Conservation (phyloP, 352 stramenopile genomes). For the Pilasporangium apinafurcum region DNA sequence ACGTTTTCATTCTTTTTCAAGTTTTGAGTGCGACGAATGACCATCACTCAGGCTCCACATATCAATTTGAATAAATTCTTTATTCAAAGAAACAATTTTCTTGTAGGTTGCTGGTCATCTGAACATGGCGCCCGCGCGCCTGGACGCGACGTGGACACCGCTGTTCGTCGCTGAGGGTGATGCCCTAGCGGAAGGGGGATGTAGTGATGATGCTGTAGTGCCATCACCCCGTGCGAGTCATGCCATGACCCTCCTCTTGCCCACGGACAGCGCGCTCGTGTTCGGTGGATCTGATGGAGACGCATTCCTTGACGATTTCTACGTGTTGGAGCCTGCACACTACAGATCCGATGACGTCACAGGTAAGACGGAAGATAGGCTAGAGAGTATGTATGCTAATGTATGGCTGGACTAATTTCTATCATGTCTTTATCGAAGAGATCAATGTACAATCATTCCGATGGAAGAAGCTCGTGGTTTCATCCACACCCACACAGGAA, state of each 20-base stretch:
- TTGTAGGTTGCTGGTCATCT: too few relatives aligned
- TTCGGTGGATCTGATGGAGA: constrained; percentile 59
- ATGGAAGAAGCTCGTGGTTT: constrained; percentile 54
- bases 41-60: too few relatives aligned
- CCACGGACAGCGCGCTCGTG: constrained; percentile 40
- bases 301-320: constrained; percentile 56
- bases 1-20: too few relatives aligned
- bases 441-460: constrained; percentile 17
- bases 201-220: too few relatives aligned
- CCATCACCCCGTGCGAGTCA: constrained; percentile 45
- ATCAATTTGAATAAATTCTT: too few relatives aligned
- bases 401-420: too few relatives aligned
- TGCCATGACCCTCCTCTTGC: constrained; percentile 43
- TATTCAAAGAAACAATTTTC: too few relatives aligned
- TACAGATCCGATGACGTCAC: constrained; percentile 10
- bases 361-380: too few relatives aligned
- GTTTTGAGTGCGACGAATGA: too few relatives aligned
- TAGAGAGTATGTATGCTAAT: too few relatives aligned
- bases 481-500: constrained; percentile 10
- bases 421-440: too few relatives aligned
- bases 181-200: not conserved
- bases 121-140: too few relatives aligned
- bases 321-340: constrained; percentile 34
- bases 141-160: constrained; percentile 18
- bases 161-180: constrained; percentile 2